A percentile compares a stretch with the other conserved stretches of the same genome.
Conservation (phyloP, 768 basidiomycete genomes). For the Lactarius akahatsu region DNA sequence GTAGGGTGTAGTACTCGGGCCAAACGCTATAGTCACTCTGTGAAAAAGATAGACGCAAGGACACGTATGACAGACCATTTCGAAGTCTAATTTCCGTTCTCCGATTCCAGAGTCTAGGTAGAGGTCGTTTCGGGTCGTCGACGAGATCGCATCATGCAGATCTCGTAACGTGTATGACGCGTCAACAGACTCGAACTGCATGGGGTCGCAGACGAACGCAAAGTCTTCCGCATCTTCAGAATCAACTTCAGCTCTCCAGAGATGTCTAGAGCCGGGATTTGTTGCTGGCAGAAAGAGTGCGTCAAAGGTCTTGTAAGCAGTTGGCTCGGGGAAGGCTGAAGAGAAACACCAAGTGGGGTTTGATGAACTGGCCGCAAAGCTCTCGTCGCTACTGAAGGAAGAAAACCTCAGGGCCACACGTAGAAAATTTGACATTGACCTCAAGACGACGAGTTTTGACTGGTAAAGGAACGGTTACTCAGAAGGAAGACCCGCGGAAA, state of each 20-base stretch:
- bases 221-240: conserved; percentile 41
- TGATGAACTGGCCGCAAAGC: conserved; percentile 21
- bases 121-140: conserved; percentile 11
- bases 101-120: conserved; percentile 23
- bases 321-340: conserved; percentile 52
- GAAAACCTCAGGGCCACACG: conserved; percentile 41
- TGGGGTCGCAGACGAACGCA: conserved; percentile 10
- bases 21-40: conserved; percentile 50
- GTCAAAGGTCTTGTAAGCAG: conserved; percentile 57
- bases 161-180: conserved; percentile 33
- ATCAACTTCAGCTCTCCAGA: conserved; percentile 42
- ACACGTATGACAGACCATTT: conserved; percentile 1
- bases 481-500: not conserved
- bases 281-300: conserved; percentile 39
- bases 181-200: conserved; percentile 18
- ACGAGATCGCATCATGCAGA: conserved; percentile 22
- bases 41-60: not conserved
- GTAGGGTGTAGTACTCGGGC: conserved; percentile 74
- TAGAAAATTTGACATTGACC: conserved; percentile 70
- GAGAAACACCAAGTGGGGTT: conserved; percentile 64
- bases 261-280: conserved; percentile 10
- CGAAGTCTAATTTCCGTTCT: conserved; percentile 25
- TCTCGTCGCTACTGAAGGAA: conserved; percentile 16
- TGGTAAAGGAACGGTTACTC: conserved; percentile 34
- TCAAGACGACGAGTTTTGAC: conserved; percentile 79